These are phyloP conservation scores for Strombidium stylifer DNA, from an alignment of 73 alveolate species.

Conservation along the genomic window DNA sequence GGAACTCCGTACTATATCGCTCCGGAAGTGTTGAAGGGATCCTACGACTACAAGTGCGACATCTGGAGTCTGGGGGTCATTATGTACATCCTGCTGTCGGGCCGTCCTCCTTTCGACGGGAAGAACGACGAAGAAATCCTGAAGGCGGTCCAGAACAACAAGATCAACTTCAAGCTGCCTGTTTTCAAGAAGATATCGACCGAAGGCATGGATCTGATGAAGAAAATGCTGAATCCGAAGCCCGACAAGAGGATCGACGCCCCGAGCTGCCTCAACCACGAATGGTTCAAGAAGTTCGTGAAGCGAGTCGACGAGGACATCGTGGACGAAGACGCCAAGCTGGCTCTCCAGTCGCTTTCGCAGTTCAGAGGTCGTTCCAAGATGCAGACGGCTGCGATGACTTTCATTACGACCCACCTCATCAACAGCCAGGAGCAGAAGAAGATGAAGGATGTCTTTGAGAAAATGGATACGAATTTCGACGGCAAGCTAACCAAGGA, in stretches of 20 bases:
- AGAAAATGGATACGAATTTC: slow-evolving; percentile 60
- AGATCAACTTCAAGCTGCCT: slow-evolving; percentile 25
- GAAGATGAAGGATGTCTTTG: slow-evolving; percentile 63
- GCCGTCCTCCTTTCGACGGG: slow-evolving; percentile 84
- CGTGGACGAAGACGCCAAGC: not conserved
- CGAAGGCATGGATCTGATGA: slow-evolving; percentile 70
- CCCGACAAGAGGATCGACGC: slow-evolving; percentile 65
- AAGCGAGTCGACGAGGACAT: not conserved
- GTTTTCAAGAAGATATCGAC: slow-evolving; percentile 41
- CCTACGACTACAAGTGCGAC: slow-evolving; percentile 48
- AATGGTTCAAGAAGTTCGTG: slow-evolving; percentile 55
- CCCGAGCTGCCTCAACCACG: slow-evolving; percentile 61
- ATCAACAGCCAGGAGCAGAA: slow-evolving; percentile 36
- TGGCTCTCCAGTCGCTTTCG: not conserved
- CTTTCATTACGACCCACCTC: slow-evolving; percentile 7
- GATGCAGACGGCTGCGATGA: not conserved
- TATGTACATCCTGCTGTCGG: slow-evolving; percentile 64
- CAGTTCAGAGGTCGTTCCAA: not conserved
- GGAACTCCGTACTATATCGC: slow-evolving; percentile 65
- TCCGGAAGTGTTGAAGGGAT: slow-evolving; percentile 47
- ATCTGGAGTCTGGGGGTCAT: slow-evolving; percentile 51
- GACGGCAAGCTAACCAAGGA: slow-evolving; percentile 43
- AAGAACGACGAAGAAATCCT: slow-evolving; percentile 76
- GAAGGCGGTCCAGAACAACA: slow-evolving; percentile 56
- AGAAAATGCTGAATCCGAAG: slow-evolving; percentile 57